Evolutionary conservation across 805 yeast genomes (phyloP).

Genomic region (Pichia membranifaciens): DNA sequence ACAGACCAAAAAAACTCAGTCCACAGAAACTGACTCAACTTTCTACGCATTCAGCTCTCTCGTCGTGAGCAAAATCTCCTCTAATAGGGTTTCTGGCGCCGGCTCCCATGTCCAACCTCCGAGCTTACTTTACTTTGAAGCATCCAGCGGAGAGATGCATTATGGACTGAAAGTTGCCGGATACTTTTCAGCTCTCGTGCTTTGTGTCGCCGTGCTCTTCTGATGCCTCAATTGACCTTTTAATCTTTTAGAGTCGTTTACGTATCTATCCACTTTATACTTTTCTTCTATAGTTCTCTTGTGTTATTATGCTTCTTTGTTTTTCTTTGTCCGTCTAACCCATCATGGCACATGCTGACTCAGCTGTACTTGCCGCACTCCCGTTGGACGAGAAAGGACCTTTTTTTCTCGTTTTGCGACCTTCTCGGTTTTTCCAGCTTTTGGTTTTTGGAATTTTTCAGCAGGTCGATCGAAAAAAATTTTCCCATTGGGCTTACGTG

Average conservation of each 20-base stretch:
- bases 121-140: background rate
- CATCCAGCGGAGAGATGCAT: background rate
- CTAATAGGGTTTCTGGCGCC: background rate
- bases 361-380: background rate
- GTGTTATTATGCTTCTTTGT: too few relatives aligned
- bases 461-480: background rate
- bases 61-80: conserved; percentile 5
- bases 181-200: background rate
- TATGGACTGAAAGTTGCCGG: background rate
- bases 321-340: background rate
- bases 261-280: too few relatives aligned
- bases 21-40: conserved; percentile 4
- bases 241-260: too few relatives aligned
- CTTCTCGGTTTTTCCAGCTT: too few relatives aligned
- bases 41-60: conserved; percentile 14
- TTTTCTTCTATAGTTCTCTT: too few relatives aligned
- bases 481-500: background rate
- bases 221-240: too few relatives aligned
- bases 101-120: conserved; percentile 2
- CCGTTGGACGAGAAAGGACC: background rate
- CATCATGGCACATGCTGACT: too few relatives aligned
- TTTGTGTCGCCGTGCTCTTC: too few relatives aligned
- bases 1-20: background rate
- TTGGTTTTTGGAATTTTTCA: background rate
- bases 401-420: background rate